Percentiles rank a stretch among this genome's conserved stretches.
Conservation (phyloP, 2,329 filamentous ascomycete species). For the Scytalidium lignicola region DNA sequence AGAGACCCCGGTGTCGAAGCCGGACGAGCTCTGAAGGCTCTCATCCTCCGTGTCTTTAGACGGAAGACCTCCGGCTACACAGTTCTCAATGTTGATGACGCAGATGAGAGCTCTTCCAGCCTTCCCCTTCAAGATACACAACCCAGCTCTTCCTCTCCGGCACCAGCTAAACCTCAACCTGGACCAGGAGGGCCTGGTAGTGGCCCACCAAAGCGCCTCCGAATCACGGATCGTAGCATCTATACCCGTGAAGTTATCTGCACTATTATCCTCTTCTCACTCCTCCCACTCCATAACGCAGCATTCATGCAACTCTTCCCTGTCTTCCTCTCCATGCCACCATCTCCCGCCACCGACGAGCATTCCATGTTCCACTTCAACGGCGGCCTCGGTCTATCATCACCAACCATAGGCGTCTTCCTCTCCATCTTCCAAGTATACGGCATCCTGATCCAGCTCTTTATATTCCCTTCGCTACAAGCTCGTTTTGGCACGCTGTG, state of each 20-base stretch:
- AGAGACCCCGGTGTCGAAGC: conserved; percentile 18
- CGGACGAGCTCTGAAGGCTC: conserved; percentile 9
- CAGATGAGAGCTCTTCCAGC: conserved; percentile 5
- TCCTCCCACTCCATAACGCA: conserved; percentile 65
- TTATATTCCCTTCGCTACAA: conserved; percentile 62
- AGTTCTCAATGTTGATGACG: conserved; percentile 8
- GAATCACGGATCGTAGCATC: conserved; percentile 26
- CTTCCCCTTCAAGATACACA: neutral
- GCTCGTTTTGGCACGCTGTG: conserved; percentile 57
- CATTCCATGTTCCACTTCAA: conserved; percentile 41
- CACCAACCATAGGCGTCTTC: conserved; percentile 61
- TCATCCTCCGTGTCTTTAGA: conserved; percentile 9
- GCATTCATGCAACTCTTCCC: conserved; percentile 57
- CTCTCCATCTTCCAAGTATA: conserved; percentile 65
- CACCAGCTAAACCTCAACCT: neutral
- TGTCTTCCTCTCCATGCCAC: conserved; percentile 52
- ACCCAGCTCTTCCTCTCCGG: conserved; percentile 1
- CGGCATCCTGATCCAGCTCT: conserved; percentile 62
- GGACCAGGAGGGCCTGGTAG: conserved; percentile 11
- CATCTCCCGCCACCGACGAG: conserved; percentile 20
- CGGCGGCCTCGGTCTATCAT: conserved; percentile 62
- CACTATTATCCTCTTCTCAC: conserved; percentile 57
- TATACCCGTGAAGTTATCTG: conserved; percentile 30
- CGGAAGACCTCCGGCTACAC: conserved; percentile 9
- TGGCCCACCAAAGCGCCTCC: neutral